Evolutionary conservation across 2,329 filamentous ascomycete species (phyloP).

Genomic region (Talaromyces amestolkiae): DNA sequence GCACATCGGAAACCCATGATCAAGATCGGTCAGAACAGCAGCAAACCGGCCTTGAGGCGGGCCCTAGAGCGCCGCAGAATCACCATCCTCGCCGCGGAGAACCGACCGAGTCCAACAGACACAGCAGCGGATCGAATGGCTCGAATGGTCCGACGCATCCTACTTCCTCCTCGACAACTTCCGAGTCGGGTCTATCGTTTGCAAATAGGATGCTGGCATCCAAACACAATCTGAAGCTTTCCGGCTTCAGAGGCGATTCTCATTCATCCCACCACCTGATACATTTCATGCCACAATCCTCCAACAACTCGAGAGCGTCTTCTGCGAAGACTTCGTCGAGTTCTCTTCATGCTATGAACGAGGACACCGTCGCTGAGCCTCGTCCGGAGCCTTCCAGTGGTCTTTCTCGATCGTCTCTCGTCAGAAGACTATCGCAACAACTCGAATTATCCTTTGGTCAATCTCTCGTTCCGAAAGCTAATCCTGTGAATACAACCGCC

Average conservation of each 20-base stretch:
- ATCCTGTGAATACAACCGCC: constrained; percentile 21
- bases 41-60: constrained; percentile 18
- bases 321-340: constrained; percentile 44
- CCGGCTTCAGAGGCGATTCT: constrained; percentile 16
- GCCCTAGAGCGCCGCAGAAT: background rate
- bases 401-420: constrained; percentile 25
- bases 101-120: constrained; percentile 1
- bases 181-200: constrained; percentile 17
- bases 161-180: constrained; percentile 8
- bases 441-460: constrained; percentile 20
- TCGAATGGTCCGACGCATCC: constrained; percentile 1
- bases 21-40: constrained; percentile 7
- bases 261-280: constrained; percentile 24
- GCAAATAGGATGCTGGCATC: constrained; percentile 21
- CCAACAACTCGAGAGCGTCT: constrained; percentile 34
- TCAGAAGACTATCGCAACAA: constrained; percentile 31
- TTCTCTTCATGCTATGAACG: constrained; percentile 43
- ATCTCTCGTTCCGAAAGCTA: constrained; percentile 23
- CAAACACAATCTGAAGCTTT: constrained; percentile 10
- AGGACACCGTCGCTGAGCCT: constrained; percentile 37
- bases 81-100: constrained; percentile 8
- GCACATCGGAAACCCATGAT: constrained; percentile 6
- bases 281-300: constrained; percentile 35
- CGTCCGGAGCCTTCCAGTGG: constrained; percentile 32
- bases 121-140: background rate